Evolutionary conservation across 768 basidiomycete species (phyloP).

Genomic region (Trametopsis cervina): DNA sequence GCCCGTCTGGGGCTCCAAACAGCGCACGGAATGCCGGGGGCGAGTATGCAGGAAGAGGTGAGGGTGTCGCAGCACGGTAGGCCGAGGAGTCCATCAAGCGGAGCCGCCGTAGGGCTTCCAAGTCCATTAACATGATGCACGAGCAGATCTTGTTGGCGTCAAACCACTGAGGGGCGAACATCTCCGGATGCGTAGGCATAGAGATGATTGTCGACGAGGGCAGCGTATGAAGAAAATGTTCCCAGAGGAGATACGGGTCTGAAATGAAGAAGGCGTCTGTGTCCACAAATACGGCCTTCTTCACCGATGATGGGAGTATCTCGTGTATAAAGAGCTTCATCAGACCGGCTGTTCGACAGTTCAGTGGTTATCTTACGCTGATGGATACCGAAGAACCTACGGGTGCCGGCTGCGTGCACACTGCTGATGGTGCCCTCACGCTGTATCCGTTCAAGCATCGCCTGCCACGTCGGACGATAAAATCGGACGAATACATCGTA

Average conservation of each 20-base stretch:
- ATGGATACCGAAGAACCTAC: constrained; percentile 26
- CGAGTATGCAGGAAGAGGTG: constrained; percentile 25
- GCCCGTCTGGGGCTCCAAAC: constrained; percentile 33
- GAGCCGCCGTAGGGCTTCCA: constrained; percentile 34
- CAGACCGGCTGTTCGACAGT: constrained; percentile 32
- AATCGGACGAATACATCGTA: constrained; percentile 34
- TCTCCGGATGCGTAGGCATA: constrained; percentile 40
- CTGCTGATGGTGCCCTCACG: constrained; percentile 40
- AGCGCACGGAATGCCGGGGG: constrained; percentile 37
- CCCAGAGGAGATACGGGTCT: constrained; percentile 40
- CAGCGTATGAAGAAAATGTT: constrained; percentile 28
- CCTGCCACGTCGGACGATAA: constrained; percentile 33
- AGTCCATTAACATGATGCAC: constrained; percentile 46
- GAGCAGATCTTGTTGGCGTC: constrained; percentile 42
- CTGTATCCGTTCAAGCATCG: constrained; percentile 36
- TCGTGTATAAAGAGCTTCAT: constrained; percentile 52
- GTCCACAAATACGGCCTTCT: constrained; percentile 42
- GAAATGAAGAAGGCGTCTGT: constrained; percentile 44
- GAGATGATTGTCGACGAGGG: constrained; percentile 31
- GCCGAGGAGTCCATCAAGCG: constrained; percentile 42
- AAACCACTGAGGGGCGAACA: constrained; percentile 33
- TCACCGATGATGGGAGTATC: constrained; percentile 35
- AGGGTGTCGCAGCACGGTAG: constrained; percentile 26
- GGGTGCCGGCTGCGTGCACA: constrained; percentile 41
- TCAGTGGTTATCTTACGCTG: not conserved